Evolutionary conservation across 805 yeast species (phyloP).

Genomic region (Candida coquimbonensis): DNA sequence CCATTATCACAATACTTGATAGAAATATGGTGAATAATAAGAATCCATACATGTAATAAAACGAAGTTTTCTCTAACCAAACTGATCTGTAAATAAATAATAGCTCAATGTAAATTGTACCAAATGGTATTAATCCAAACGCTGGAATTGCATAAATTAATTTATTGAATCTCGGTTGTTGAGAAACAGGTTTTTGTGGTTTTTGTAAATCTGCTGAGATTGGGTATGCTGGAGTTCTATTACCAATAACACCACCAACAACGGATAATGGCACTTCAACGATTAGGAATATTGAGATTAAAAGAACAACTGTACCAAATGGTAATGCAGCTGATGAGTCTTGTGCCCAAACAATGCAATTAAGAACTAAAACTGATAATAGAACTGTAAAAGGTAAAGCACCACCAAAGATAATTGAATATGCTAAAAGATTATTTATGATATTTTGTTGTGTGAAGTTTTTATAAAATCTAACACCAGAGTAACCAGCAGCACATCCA

Average conservation of each 20-base stretch:
- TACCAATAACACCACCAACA: constrained; percentile 58
- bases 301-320: constrained; percentile 59
- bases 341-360: constrained; percentile 68
- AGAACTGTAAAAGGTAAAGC: constrained; percentile 42
- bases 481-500: constrained; percentile 68
- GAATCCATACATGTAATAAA: constrained; percentile 76
- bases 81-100: constrained; percentile 65
- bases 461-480: constrained; percentile 58
- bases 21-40: constrained; percentile 54
- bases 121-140: constrained; percentile 73
- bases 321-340: constrained; percentile 74
- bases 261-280: constrained; percentile 72
- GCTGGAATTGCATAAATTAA: constrained; percentile 29
- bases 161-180: constrained; percentile 27
- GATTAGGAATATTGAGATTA: constrained; percentile 52
- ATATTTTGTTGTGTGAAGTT: constrained; percentile 35
- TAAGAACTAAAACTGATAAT: constrained; percentile 45
- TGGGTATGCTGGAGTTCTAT: constrained; percentile 22
- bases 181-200: constrained; percentile 23
- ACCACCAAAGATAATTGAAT: constrained; percentile 42
- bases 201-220: constrained; percentile 13
- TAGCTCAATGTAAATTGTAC: constrained; percentile 74
- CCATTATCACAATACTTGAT: constrained; percentile 56
- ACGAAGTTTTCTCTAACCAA: constrained; percentile 75
- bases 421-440: constrained; percentile 5